phyloP scores from a whole-genome alignment of 352 stramenopile genomes.

The Phytophthora ohioensis region DNA sequence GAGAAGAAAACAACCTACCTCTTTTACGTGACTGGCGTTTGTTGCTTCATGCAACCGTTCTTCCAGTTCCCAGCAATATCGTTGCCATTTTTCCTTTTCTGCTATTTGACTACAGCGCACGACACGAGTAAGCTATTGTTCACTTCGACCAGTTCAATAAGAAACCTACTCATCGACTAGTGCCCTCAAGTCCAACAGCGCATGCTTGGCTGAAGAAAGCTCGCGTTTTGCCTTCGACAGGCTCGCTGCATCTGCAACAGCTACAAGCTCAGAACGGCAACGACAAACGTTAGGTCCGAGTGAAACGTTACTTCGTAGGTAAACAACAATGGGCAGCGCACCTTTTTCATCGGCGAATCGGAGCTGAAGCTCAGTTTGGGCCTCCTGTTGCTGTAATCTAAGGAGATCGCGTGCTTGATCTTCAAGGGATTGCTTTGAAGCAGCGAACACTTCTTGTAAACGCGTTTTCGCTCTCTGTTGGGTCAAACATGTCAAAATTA shows the following conservation, averaged over 20 bases:
- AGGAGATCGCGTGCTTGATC: slow-evolving; percentile 54
- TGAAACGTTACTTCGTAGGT: not conserved
- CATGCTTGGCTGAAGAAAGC: slow-evolving; percentile 40
- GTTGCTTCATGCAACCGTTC: slow-evolving; percentile 68
- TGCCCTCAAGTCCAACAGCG: slow-evolving; percentile 57
- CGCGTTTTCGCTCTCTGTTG: slow-evolving; percentile 56
- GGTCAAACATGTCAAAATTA: not conserved
- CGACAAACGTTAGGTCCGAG: not conserved
- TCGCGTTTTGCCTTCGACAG: slow-evolving; percentile 45
- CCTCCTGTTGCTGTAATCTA: slow-evolving; percentile 44
- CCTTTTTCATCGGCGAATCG: slow-evolving; percentile 45
- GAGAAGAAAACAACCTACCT: slow-evolving; percentile 36
- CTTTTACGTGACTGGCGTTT: slow-evolving; percentile 61
- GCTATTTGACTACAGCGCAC: slow-evolving; percentile 56
- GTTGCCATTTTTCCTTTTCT: slow-evolving; percentile 83
- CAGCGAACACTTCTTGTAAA: slow-evolving; percentile 62
- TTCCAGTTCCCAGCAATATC: slow-evolving; percentile 81
- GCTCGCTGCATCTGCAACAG: slow-evolving; percentile 26
- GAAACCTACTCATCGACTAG: slow-evolving; percentile 70
- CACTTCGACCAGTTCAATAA: not conserved
- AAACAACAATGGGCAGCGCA: not conserved
- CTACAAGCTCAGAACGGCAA: slow-evolving; percentile 14
- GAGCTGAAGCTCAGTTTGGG: slow-evolving; percentile 39
- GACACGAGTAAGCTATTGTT: not conserved
- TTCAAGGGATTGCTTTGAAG: slow-evolving; percentile 55